phyloP scores from a whole-genome alignment of 2,329 filamentous ascomycete species.

The Talaromyces sp. region DNA sequence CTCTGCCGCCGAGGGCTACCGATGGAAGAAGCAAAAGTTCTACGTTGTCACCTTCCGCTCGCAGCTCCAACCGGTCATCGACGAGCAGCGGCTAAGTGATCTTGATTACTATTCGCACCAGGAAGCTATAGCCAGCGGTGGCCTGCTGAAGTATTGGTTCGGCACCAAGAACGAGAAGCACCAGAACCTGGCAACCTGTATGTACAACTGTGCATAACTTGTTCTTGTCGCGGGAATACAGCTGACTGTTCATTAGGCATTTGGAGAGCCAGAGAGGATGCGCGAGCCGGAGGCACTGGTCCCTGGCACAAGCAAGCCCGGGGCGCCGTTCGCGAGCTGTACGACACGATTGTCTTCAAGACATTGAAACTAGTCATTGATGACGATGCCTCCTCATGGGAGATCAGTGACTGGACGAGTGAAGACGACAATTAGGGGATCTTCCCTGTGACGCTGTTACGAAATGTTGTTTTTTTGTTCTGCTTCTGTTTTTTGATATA shows the following conservation, averaged over 20 bases:
- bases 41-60: conserved; percentile 84
- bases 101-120: conserved; percentile 75
- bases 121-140: conserved; percentile 73
- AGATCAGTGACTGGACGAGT: conserved; percentile 42
- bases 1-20: conserved; percentile 39
- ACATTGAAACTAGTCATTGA: conserved; percentile 60
- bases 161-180: conserved; percentile 64
- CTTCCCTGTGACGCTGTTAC: neutral
- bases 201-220: conserved; percentile 18
- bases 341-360: conserved; percentile 63
- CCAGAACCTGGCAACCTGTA: conserved; percentile 77
- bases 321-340: conserved; percentile 42
- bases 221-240: neutral
- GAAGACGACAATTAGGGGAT: neutral
- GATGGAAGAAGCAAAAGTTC: conserved; percentile 62
- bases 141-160: conserved; percentile 93
- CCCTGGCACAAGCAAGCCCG: conserved; percentile 54
- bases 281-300: conserved; percentile 55
- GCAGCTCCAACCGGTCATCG: conserved; percentile 60
- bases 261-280: conserved; percentile 55
- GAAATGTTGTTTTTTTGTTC: conserved; percentile 3
- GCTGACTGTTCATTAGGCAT: conserved; percentile 53
- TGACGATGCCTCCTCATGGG: conserved; percentile 61
- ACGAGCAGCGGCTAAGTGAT: conserved; percentile 61
- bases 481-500: neutral